Base-by-base conservation (phyloP, 352 stramenopile species). In the Phytophthora europaea region DNA sequence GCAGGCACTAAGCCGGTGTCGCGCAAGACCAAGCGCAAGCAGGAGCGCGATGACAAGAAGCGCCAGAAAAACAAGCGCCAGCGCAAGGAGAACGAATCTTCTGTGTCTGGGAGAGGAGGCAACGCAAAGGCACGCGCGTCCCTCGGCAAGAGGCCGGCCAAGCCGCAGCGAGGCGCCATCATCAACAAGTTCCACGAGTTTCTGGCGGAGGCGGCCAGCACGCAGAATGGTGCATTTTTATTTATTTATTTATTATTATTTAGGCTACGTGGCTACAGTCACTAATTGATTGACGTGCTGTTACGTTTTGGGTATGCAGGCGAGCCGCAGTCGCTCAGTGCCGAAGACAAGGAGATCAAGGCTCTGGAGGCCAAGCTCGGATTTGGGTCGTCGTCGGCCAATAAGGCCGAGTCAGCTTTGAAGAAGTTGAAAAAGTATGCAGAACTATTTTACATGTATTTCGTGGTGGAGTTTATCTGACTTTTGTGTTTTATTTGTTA, bases 171-270 rank as follows among this genome's bases (percentile, higher is more conserved):
- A 43, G 47, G 26, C 48, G 54, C 72, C 28, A 78, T 94, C 63
- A 78, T 84, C 59, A 95, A 94, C 76, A 89, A 86, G 56, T 95
- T 95, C 75, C 85, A 93, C 54, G 84, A 94, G 75, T 85, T 95
- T 68, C 68, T 94, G 26, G 76, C 89, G 20, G 84, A 94, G 76
- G 89, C 78, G 6, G 87, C 81, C 3, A 87, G 71, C 7, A 57
- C 62, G 9, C 20, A 65, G 23, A 47, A 54, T 33, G 66, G 73
- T 55, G 34, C 5, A 2, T 16, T 43, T 13, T 18, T 18, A 40
- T 13, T 13, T n/a, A 7, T 18, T 45, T 6, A n/a, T n/a, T 45
- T 31, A 31, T 13, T 18, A 7, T 7, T 45, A 16, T 45, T 45
- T 45, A 16, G 8, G 43, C 6, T 50, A 50, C 43, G 8, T 10